These are phyloP conservation scores for Phaeodactylum tricornutum DNA, from an alignment of 108 stramenopile species.

Conservation along the genomic window DNA sequence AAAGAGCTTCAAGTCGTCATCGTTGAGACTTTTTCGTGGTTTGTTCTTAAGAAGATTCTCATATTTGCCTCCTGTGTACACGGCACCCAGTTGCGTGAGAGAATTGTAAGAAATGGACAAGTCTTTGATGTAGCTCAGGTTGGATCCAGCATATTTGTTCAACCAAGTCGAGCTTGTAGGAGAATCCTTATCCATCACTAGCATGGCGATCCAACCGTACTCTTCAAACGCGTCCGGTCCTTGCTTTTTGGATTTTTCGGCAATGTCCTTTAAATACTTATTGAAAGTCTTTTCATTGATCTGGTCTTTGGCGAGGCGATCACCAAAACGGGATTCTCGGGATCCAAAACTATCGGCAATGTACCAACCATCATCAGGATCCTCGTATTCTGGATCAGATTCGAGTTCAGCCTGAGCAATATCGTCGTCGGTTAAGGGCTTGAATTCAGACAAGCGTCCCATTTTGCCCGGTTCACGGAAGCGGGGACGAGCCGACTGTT, in stretches of 20 bases:
- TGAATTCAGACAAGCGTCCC: conserved; percentile 78
- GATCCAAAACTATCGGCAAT: conserved; percentile 82
- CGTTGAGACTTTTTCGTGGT: conserved; percentile 63
- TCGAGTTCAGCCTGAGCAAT: conserved; percentile 39
- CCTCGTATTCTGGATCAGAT: conserved; percentile 40
- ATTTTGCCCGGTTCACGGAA: conserved; percentile 78
- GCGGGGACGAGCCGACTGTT: conserved; percentile 50
- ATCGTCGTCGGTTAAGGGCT: conserved; percentile 68
- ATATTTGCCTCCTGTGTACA: conserved; percentile 84
- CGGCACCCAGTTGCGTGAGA: conserved; percentile 74
- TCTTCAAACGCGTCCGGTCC: background rate
- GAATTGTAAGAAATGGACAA: conserved; percentile 60
- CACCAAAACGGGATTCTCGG: conserved; percentile 65
- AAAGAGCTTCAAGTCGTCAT: conserved; percentile 63
- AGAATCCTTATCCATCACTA: conserved; percentile 27
- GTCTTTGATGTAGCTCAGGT: conserved; percentile 69
- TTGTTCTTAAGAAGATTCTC: conserved; percentile 76
- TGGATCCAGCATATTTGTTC: conserved; percentile 64
- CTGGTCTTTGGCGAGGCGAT: conserved; percentile 32
- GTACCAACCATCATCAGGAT: conserved; percentile 80
- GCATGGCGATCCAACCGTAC: conserved; percentile 34
- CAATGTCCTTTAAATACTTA: conserved; percentile 39
- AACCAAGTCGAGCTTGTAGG: conserved; percentile 65
- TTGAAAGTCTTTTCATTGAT: conserved; percentile 56
- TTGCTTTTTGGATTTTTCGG: conserved; percentile 5